These are phyloP conservation scores for Paraphaeosphaeria minitans DNA, from an alignment of 2,329 filamentous ascomycete species.

Conservation along the genomic window DNA sequence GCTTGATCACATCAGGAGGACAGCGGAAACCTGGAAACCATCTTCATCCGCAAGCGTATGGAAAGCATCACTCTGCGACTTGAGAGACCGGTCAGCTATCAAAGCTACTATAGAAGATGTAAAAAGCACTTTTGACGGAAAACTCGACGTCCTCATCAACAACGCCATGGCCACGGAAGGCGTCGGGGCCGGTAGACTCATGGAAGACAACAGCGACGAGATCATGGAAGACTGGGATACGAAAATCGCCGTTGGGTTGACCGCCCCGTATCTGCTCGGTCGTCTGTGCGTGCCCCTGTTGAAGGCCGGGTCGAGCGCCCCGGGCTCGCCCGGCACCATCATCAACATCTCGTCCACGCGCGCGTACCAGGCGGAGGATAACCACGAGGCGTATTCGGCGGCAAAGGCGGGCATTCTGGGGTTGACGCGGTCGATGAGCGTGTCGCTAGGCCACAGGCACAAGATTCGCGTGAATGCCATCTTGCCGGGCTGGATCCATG, in stretches of 20 bases:
- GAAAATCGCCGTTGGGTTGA: constrained; percentile 42
- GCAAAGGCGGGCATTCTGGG: constrained; percentile 59
- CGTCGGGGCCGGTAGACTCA: constrained; percentile 28
- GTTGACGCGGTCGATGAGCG: constrained; percentile 56
- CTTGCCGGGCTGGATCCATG: constrained; percentile 59
- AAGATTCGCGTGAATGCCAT: constrained; percentile 57
- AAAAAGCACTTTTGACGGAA: constrained; percentile 42
- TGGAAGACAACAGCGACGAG: constrained; percentile 39
- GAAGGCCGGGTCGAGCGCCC: constrained; percentile 20
- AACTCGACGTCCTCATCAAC: constrained; percentile 43
- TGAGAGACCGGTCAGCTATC: constrained; percentile 47
- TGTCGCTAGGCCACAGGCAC: constrained; percentile 51
- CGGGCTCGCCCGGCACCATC: constrained; percentile 36
- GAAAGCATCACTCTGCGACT: constrained; percentile 43
- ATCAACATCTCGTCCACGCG: constrained; percentile 59
- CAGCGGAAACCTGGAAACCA: constrained; percentile 35
- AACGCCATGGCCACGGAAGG: constrained; percentile 42
- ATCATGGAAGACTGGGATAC: constrained; percentile 43
- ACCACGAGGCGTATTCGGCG: constrained; percentile 58
- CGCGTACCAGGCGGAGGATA: constrained; percentile 55
- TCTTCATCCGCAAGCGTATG: constrained; percentile 17
- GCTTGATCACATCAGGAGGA: constrained; percentile 43
- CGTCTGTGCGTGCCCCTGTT: constrained; percentile 41
- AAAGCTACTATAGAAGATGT: constrained; percentile 44
- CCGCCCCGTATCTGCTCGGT: constrained; percentile 40